Evolutionary conservation across 176 grass and related monocot genomes (phyloP).

Genomic region (Leersia perrieri): DNA sequence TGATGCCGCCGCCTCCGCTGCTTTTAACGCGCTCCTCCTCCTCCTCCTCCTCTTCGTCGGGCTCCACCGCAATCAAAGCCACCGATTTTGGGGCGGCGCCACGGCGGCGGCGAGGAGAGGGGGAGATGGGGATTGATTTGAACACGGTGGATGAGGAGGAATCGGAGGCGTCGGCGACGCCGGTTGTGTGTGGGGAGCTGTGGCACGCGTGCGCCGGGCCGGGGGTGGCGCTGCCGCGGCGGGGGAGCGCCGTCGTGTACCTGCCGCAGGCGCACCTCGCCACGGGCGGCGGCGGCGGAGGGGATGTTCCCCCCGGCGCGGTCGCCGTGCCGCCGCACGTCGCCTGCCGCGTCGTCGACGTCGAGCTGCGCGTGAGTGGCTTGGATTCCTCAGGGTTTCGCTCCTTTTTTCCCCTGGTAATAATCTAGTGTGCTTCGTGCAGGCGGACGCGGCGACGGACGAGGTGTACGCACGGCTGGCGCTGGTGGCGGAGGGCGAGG

Average conservation of each 20-base stretch:
- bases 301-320: background rate
- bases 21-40: background rate
- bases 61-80: background rate
- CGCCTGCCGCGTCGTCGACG: slow-evolving; percentile 70
- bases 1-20: background rate
- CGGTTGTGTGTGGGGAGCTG: slow-evolving; percentile 59
- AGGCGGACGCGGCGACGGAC: slow-evolving; percentile 86
- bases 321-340: slow-evolving; percentile 61
- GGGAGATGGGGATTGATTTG: slow-evolving; percentile 82
- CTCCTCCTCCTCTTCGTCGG: slow-evolving; percentile 21
- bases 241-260: slow-evolving; percentile 80
- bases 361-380: slow-evolving; percentile 75
- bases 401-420: too few species aligned
- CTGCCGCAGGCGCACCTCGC: slow-evolving; percentile 90
- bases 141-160: slow-evolving; percentile 64
- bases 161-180: slow-evolving; percentile 16
- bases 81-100: slow-evolving; percentile 17
- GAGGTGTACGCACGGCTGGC: slow-evolving; percentile 87
- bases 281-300: slow-evolving; percentile 18
- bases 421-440: too few species aligned
- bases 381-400: too few species aligned
- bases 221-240: slow-evolving; percentile 57
- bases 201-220: slow-evolving; percentile 93
- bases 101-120: fast-evolving
- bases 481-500: slow-evolving; percentile 62